Evolutionary conservation across 352 stramenopile genomes (phyloP), one percentile per base, ranked within the genome.

Genomic region (Phytophthora litchii): DNA sequence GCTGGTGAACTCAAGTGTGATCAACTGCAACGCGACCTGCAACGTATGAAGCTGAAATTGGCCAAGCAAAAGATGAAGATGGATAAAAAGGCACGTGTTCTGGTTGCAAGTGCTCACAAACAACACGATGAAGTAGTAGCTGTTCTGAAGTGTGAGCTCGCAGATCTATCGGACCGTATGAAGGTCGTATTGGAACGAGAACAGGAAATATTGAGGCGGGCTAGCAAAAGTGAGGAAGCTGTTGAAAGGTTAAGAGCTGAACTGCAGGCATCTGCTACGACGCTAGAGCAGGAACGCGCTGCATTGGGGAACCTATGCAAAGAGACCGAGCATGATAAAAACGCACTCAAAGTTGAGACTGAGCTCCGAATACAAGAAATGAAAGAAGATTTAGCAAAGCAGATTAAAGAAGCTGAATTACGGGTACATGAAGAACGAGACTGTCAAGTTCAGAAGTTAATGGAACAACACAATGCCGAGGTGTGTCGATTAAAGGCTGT

Each of bases 61-160:
- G 34, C 34, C 0, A 83, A 86, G 20, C 71, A 81, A 13, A 89
- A 87, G 27, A 42, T 67, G 13, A 86, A 86, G 29, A 59, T 86
- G 27, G 70, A 86, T 17, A 83, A 82, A 46, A 88, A 85, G 17
- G 35, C 81, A 13, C 69, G 70, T 13, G 56, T 50, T 3, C 25
- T 85, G 16, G 60, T 80, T 51, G 65, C 44, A 0, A 74, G n/a
- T 31, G 52, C 60, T 19, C 55, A 60, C 23, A 57, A 68, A 31
- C 49, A 65, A 14, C 47, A 72, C 9, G 34, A 71, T 41, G 20
- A 66, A 13, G 44, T 38, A 17, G 25, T 71, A 7, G 54, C 27
- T 9, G 17, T 46, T 12, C 29, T 77, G 2, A 25, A 77, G 27
- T 37, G 32, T 27, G 60, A 72, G 17, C 42, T 71, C 3, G 31